Evolutionary conservation across 192 early-diverging fungal species (phyloP).

Genomic region (Backusella tuberculispora): DNA sequence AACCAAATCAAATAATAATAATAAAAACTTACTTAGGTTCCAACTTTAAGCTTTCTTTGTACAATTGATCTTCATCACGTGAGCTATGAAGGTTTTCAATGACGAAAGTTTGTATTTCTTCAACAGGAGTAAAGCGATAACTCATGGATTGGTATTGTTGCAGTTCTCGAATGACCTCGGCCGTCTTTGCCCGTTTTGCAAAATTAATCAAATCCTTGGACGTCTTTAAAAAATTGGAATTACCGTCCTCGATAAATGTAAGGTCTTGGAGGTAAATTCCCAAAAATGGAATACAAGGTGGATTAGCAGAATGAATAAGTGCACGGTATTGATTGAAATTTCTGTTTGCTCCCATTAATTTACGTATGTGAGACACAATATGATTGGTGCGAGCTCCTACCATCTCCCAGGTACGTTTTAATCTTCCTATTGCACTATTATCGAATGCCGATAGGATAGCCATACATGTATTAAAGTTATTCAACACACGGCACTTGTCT

Average conservation of each 20-base stretch:
- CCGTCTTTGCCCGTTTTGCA: conserved; percentile 86
- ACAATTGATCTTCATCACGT: conserved; percentile 75
- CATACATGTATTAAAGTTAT: conserved; percentile 96
- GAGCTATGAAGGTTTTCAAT: conserved; percentile 66
- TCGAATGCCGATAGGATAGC: conserved; percentile 90
- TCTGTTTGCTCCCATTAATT: conserved; percentile 79
- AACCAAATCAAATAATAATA: neutral
- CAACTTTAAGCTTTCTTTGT: conserved; percentile 74
- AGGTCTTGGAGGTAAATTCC: conserved; percentile 86
- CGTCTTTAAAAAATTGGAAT: conserved; percentile 71
- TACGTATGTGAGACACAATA: conserved; percentile 65
- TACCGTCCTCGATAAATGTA: conserved; percentile 94
- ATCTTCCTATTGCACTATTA: conserved; percentile 84
- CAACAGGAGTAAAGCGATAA: conserved; percentile 77
- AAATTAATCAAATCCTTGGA: conserved; percentile 88
- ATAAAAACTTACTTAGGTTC: conserved; percentile 72
- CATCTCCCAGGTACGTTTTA: conserved; percentile 90
- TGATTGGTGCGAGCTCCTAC: conserved; percentile 60
- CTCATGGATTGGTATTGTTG: conserved; percentile 89
- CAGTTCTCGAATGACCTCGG: conserved; percentile 89
- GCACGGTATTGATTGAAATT: conserved; percentile 88
- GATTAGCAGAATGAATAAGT: conserved; percentile 80
- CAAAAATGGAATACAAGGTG: conserved; percentile 84
- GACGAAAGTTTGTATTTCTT: conserved; percentile 87
- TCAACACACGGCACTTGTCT: conserved; percentile 78